Base-by-base conservation (phyloP, 176 grass and related monocot species). In the Oryza punctata region DNA sequence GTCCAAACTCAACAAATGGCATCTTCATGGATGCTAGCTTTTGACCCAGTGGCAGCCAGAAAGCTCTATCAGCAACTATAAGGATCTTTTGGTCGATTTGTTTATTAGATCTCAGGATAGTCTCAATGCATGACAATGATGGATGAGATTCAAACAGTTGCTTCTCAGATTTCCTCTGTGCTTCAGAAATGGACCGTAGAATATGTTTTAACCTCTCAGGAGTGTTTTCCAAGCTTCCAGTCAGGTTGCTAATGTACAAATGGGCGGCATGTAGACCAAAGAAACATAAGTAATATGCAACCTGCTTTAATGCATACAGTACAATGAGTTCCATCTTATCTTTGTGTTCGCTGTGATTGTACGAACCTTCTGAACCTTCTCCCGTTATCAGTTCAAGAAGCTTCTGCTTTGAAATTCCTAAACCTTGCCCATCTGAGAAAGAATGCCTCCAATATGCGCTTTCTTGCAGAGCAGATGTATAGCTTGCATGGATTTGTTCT, bases 271-370 rank as follows among this genome's bases (percentile, higher is more conserved):
- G 87, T 57, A 94, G 71, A 85, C 89, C 89, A 88, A 89, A 91
- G 73, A 94, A 90, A 78, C 89, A 94, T 84, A 94, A 86, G 75
- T 89, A 91, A 83, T 94, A 92, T 77, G 92, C 81, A 70, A 90
- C 70, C 82, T 94, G 87, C 50, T 92, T 94, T 21, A 94, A 40
- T 82, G 69, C 89, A 88, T 91, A 94, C 7, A 94, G 26, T 77
- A 80, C 73, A 77, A 90, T 77, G 69, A 90, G 85, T 69, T 75
- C 87, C 87, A 85, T 83, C 54, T 76, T 74, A 77, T 87, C 85
- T 81, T 87, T 77, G n/a, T 79, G 2, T 82, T 66, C 71, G 24
- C 81, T 75, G 33, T 60, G 40, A 89, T 23, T 68, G 83, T 81
- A 44, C 23, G 38, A 54, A n/a, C 50, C 44, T 24, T 73, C 86